Evolutionary conservation across 441 rosid species (phyloP).

Genomic region (Populus hybrid): DNA sequence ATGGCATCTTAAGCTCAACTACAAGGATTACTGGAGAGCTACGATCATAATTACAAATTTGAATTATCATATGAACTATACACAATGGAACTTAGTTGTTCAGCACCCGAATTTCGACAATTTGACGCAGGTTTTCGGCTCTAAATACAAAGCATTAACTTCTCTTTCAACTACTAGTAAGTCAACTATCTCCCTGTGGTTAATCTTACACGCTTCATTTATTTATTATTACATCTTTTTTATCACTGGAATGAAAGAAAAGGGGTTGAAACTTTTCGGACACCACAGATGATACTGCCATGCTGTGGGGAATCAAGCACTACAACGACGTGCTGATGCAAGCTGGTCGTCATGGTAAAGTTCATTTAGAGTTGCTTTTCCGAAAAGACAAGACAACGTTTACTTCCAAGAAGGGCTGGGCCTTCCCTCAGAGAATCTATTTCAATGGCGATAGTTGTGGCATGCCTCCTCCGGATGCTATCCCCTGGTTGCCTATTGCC

Average conservation of each 20-base stretch:
- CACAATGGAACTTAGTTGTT: constrained; percentile 72
- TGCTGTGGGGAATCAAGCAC: constrained; percentile 68
- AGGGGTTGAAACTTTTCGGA: constrained; percentile 16
- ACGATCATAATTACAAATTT: constrained; percentile 73
- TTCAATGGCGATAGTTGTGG: constrained; percentile 71
- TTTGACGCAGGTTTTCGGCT: constrained; percentile 67
- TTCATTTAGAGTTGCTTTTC: constrained; percentile 65
- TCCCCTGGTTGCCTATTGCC: background rate
- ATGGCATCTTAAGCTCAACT: constrained; percentile 88
- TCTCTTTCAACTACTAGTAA: constrained; percentile 64
- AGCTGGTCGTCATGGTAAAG: constrained; percentile 69
- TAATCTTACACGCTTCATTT: background rate
- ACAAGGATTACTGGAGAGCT: constrained; percentile 77
- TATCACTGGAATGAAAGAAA: background rate
- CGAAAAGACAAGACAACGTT: constrained; percentile 55
- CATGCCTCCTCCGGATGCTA: constrained; percentile 53
- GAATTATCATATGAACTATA: constrained; percentile 73
- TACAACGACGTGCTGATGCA: constrained; percentile 61
- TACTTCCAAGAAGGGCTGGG: constrained; percentile 79
- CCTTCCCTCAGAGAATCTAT: constrained; percentile 64
- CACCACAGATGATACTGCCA: constrained; percentile 68
- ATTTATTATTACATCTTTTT: background rate
- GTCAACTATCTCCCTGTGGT: constrained; percentile 18
- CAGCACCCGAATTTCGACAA: constrained; percentile 88
- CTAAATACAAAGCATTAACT: constrained; percentile 48